A percentile compares a stretch with the other conserved stretches of the same genome.
Conservation (phyloP, 2,329 filamentous ascomycete species). For the Cryphonectria nitschkei region DNA sequence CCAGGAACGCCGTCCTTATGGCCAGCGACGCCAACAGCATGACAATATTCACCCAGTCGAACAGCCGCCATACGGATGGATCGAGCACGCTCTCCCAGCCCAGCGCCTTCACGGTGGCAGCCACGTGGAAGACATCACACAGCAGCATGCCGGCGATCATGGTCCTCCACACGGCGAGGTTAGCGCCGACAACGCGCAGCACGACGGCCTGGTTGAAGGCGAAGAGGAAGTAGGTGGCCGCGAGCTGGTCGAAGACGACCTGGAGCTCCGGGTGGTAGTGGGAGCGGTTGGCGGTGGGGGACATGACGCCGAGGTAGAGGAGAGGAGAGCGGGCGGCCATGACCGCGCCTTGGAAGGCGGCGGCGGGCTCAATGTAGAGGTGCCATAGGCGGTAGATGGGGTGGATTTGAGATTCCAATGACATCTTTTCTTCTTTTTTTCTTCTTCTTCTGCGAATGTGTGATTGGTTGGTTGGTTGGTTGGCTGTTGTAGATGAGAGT, state of each 20-base stretch:
- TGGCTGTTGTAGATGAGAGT: background rate
- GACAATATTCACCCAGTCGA: slow-evolving; percentile 44
- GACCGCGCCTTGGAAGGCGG: slow-evolving; percentile 28
- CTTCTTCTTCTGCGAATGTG: background rate
- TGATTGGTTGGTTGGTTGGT: no score
- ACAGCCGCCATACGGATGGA: slow-evolving; percentile 38
- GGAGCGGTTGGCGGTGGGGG: slow-evolving; percentile 14
- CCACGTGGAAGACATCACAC: slow-evolving; percentile 38
- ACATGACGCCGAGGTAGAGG: slow-evolving; percentile 27
- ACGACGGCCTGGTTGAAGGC: slow-evolving; percentile 38
- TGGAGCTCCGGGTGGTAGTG: slow-evolving; percentile 32
- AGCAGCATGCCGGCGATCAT: slow-evolving; percentile 34
- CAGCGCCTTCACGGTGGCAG: slow-evolving; percentile 39
- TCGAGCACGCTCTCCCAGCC: slow-evolving; percentile 35
- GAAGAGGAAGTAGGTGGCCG: slow-evolving; percentile 37
- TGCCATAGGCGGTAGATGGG: slow-evolving; percentile 24
- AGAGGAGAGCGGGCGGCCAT: slow-evolving; percentile 30
- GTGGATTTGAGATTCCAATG: slow-evolving; percentile 16
- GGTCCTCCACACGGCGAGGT: slow-evolving; percentile 37
- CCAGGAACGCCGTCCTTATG: slow-evolving; percentile 42
- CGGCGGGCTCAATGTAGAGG: slow-evolving; percentile 29
- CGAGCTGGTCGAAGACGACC: slow-evolving; percentile 37
- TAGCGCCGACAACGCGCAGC: slow-evolving; percentile 33
- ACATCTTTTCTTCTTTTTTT: background rate
- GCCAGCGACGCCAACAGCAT: slow-evolving; percentile 38